Conservation (phyloP, 2,329 filamentous ascomycete genomes). For the Amauroascus verrucosus region DNA sequence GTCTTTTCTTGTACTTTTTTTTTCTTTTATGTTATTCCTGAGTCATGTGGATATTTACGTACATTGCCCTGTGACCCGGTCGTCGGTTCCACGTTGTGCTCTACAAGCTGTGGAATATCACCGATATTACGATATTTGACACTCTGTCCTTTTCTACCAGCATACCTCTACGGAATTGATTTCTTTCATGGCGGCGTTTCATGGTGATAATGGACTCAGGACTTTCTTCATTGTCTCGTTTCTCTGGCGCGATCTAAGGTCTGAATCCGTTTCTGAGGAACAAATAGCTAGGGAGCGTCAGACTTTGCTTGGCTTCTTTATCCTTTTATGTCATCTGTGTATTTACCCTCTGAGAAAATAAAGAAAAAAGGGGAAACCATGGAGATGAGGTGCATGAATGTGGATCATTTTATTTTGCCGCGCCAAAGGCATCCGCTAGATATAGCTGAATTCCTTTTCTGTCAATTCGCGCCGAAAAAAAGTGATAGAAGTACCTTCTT, state of each 20-base stretch:
- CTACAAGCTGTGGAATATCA: neutral
- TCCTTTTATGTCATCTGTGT: neutral
- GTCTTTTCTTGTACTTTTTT: neutral
- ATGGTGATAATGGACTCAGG: neutral
- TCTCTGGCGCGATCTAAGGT: conserved; percentile 6
- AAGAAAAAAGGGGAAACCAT: neutral
- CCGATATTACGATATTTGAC: conserved; percentile 3
- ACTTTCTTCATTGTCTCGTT: neutral
- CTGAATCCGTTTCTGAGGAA: neutral
- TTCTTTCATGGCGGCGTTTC: conserved; percentile 1
- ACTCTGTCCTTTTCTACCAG: neutral
- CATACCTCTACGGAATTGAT: neutral
- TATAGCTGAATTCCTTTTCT: too few species aligned
- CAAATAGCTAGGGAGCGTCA: neutral
- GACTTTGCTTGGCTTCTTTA: neutral
- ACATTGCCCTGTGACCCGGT: neutral
- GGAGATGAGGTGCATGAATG: neutral
- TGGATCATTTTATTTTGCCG: neutral
- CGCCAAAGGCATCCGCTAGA: too few species aligned
- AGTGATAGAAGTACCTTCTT: too few species aligned
- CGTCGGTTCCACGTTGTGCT: neutral
- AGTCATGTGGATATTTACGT: neutral
- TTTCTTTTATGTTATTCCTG: neutral
- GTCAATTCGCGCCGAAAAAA: too few species aligned
- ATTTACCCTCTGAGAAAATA: neutral